Evolutionary conservation across 768 basidiomycete genomes (phyloP).

Genomic region (Pisolithus marmoratus): DNA sequence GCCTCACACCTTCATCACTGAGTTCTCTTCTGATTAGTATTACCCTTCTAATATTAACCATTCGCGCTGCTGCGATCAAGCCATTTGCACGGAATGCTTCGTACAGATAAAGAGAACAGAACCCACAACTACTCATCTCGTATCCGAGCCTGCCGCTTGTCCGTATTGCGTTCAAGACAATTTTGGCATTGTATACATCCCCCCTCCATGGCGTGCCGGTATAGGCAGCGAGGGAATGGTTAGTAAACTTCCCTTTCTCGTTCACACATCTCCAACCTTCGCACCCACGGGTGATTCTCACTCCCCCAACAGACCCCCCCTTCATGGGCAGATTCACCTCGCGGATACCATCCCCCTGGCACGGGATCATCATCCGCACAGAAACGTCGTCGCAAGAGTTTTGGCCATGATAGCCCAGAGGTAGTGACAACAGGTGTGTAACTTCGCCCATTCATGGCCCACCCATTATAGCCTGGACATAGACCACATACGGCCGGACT

Average conservation of each 20-base stretch:
- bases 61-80: slow-evolving; percentile 97
- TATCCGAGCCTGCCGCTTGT: slow-evolving; percentile 94
- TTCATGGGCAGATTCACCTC: slow-evolving; percentile 51
- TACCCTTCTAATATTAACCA: slow-evolving; percentile 97
- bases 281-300: slow-evolving; percentile 1
- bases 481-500: slow-evolving; percentile 98
- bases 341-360: slow-evolving; percentile 37
- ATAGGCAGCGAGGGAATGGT: slow-evolving; percentile 72
- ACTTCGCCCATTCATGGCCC: slow-evolving; percentile 1
- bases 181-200: slow-evolving; percentile 87
- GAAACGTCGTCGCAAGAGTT: slow-evolving; percentile 83
- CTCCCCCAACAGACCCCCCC: slow-evolving; percentile 31
- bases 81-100: slow-evolving; percentile 98
- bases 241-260: slow-evolving; percentile 20
- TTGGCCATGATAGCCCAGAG: slow-evolving; percentile 77
- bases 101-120: slow-evolving; percentile 98
- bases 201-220: slow-evolving; percentile 76
- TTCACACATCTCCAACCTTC: not conserved
- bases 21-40: slow-evolving; percentile 54
- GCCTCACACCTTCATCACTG: slow-evolving; percentile 11
- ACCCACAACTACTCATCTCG: slow-evolving; percentile 90
- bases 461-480: slow-evolving; percentile 7
- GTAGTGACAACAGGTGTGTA: slow-evolving; percentile 84
- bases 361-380: slow-evolving; percentile 40
- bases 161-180: slow-evolving; percentile 98